phyloP scores from a whole-genome alignment of 441 rosid genomes.

The Eruca vesicaria region DNA sequence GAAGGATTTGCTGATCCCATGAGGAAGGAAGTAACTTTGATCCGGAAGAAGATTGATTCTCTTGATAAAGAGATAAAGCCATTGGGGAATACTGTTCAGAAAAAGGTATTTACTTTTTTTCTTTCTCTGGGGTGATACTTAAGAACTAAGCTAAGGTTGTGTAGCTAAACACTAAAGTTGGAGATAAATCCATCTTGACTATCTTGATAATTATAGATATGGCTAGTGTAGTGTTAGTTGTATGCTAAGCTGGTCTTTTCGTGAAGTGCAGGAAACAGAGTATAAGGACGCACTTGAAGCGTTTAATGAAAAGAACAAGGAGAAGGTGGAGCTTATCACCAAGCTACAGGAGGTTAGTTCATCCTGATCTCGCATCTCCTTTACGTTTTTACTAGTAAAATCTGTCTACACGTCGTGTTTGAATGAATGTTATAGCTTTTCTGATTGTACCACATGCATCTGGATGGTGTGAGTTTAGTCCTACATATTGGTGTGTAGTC shows the following conservation, averaged over 20 bases:
- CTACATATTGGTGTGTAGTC: not conserved
- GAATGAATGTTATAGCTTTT: not conserved
- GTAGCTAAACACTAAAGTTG: not conserved
- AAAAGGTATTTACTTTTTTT: conserved; percentile 51
- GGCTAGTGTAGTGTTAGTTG: too few species aligned
- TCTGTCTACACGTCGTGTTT: not conserved
- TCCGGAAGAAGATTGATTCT: conserved; percentile 79
- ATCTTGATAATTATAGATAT: too few species aligned
- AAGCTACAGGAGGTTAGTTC: conserved; percentile 81
- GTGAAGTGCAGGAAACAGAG: conserved; percentile 71
- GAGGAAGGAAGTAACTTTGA: conserved; percentile 70
- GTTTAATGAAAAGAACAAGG: conserved; percentile 90
- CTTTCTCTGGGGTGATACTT: not conserved
- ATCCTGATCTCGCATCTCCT: conserved; percentile 5
- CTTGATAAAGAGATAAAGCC: conserved; percentile 90
- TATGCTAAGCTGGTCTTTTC: conserved; percentile 11
- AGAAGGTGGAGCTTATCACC: conserved; percentile 83
- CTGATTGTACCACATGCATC: not conserved
- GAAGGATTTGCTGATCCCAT: conserved; percentile 62
- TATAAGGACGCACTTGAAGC: conserved; percentile 88
- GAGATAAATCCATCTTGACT: too few species aligned
- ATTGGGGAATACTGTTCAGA: conserved; percentile 72
- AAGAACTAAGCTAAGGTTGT: not conserved
- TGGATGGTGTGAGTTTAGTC: not conserved
- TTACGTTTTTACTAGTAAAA: not conserved